These are phyloP conservation scores for Rhodofomes roseus DNA, from an alignment of 1,284 basidiomycete species.

Conservation along the genomic window DNA sequence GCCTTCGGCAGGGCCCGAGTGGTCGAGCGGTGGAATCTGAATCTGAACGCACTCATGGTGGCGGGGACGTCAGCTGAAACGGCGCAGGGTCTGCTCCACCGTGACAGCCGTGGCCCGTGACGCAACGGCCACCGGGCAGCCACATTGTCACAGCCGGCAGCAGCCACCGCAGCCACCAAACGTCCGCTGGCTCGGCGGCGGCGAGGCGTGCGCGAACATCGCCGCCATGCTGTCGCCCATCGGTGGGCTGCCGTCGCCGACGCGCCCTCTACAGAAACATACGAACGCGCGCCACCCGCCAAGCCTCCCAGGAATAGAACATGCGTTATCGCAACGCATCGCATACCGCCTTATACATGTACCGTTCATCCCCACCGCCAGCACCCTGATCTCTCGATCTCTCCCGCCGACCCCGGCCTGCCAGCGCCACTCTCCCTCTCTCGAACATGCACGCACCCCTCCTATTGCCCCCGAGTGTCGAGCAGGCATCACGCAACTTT, in stretches of 20 bases:
- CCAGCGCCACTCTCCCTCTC: neutral
- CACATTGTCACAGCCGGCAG: neutral
- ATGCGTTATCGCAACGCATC: neutral
- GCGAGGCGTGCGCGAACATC: too few species aligned
- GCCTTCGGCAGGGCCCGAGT: too few species aligned
- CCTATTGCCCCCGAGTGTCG: neutral
- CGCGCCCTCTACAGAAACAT: neutral
- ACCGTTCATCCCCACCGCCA: neutral
- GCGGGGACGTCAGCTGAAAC: neutral
- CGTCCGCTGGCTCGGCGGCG: neutral
- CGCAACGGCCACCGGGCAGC: neutral
- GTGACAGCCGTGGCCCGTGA: conserved; percentile 1
- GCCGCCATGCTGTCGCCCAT: neutral
- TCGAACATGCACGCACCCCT: neutral
- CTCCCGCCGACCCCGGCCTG: neutral
- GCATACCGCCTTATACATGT: neutral
- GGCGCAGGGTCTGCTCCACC: neutral
- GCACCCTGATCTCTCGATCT: neutral
- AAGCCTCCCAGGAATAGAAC: neutral
- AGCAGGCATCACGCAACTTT: neutral
- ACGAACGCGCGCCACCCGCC: neutral
- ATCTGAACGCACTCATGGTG: neutral
- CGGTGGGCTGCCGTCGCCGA: neutral
- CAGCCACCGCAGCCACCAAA: neutral
- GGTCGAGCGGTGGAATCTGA: neutral